phyloP scores from a whole-genome alignment of 2,329 filamentous ascomycete genomes.

The Aspergillus sp. region DNA sequence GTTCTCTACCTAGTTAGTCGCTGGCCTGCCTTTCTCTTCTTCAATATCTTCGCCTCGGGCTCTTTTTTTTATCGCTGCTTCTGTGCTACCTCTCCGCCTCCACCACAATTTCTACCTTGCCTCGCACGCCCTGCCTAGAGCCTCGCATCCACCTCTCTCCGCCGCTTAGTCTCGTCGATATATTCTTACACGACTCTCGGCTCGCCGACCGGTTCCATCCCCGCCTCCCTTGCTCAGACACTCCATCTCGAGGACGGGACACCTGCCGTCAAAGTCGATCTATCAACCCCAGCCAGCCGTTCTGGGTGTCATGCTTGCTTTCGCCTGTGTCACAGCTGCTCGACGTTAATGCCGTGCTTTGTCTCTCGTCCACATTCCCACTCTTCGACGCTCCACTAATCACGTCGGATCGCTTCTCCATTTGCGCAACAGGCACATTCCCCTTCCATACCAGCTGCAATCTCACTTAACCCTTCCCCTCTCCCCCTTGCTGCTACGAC shows the following conservation, averaged over 20 bases:
- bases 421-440: conserved; percentile 37
- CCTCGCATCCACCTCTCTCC: conserved; percentile 13
- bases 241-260: conserved; percentile 4
- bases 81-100: conserved; percentile 15
- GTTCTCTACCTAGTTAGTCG: conserved; percentile 14
- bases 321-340: conserved; percentile 39
- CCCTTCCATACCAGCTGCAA: conserved; percentile 27
- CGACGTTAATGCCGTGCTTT: conserved; percentile 36
- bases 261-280: conserved; percentile 18
- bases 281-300: conserved; percentile 17
- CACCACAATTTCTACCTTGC: conserved; percentile 8
- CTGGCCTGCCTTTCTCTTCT: conserved; percentile 9
- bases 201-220: neutral
- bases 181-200: conserved; percentile 13
- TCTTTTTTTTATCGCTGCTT: conserved; percentile 8
- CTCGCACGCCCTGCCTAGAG: conserved; percentile 2
- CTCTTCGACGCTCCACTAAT: conserved; percentile 35
- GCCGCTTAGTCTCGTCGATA: conserved; percentile 12
- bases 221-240: conserved; percentile 1
- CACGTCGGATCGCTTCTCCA: conserved; percentile 24
- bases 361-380: conserved; percentile 38
- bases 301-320: conserved; percentile 35
- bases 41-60: conserved; percentile 9
- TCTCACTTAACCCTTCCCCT: conserved; percentile 24
- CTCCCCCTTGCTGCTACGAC: conserved; percentile 36